These are phyloP conservation scores for Lentinula guzmanii DNA, from an alignment of 768 basidiomycete genomes.

Conservation along the genomic window DNA sequence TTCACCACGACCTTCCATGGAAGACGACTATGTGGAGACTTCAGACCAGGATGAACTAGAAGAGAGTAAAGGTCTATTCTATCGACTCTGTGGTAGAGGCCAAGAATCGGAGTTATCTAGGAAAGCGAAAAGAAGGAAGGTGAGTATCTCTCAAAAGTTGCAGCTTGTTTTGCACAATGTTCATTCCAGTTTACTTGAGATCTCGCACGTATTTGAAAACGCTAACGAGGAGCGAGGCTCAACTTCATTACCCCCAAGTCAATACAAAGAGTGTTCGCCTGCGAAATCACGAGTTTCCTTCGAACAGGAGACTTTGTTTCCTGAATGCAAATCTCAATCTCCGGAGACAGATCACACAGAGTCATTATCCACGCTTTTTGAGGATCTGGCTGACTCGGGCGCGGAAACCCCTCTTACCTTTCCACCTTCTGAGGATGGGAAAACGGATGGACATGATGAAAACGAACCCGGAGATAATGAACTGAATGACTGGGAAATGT, in stretches of 20 bases:
- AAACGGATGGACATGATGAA: background rate
- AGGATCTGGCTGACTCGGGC: background rate
- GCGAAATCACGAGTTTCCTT: background rate
- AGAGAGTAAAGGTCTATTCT: conserved; percentile 18
- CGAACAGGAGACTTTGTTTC: background rate
- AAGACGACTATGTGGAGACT: conserved; percentile 44
- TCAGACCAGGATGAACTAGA: conserved; percentile 60
- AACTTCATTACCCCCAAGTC: background rate
- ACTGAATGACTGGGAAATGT: background rate
- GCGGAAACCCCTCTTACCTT: background rate
- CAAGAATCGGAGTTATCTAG: background rate
- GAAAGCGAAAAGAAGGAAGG: background rate
- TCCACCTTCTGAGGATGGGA: background rate
- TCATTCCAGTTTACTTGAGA: background rate
- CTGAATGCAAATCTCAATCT: background rate
- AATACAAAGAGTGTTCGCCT: background rate
- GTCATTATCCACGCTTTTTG: background rate
- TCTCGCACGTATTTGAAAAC: background rate
- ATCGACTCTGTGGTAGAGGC: conserved; percentile 3
- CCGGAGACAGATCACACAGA: background rate
- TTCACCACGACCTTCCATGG: background rate
- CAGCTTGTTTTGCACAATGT: background rate
- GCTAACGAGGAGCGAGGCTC: background rate
- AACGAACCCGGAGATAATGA: background rate
- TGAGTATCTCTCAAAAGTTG: background rate